phyloP scores from a whole-genome alignment of 768 basidiomycete species.

The Kwoniella pini region DNA sequence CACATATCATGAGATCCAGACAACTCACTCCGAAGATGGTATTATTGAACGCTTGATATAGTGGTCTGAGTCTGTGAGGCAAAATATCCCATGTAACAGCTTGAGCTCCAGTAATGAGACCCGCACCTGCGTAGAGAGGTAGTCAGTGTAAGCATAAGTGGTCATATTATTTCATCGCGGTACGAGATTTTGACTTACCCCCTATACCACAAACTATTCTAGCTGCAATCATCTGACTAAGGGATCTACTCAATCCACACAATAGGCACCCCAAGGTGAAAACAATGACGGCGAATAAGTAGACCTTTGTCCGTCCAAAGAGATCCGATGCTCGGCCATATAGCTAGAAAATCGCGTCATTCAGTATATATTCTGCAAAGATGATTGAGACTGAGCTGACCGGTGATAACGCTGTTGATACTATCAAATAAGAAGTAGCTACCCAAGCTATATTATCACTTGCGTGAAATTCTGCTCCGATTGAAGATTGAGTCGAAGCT shows the following conservation, averaged over 20 bases:
- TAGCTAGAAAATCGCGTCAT: background rate
- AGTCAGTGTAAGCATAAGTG: background rate
- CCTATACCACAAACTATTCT: constrained; percentile 26
- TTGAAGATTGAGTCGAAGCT: constrained; percentile 27
- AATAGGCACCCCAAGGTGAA: constrained; percentile 26
- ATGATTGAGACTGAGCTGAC: constrained; percentile 5
- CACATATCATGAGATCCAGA: too few relatives aligned
- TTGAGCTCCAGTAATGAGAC: constrained; percentile 27
- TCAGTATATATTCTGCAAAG: background rate
- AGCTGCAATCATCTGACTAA: constrained; percentile 26
- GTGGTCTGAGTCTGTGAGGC: constrained; percentile 15
- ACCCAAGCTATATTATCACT: constrained; percentile 28
- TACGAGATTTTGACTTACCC: constrained; percentile 18
- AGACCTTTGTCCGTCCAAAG: constrained; percentile 22
- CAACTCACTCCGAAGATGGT: constrained; percentile 25
- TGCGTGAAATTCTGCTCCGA: constrained; percentile 24
- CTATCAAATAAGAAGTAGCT: constrained; percentile 27
- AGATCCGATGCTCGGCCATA: constrained; percentile 28
- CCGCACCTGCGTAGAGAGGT: constrained; percentile 9
- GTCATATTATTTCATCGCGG: too few relatives aligned
- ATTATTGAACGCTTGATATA: constrained; percentile 32
- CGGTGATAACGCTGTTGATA: constrained; percentile 26
- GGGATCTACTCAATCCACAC: constrained; percentile 22
- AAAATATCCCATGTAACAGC: constrained; percentile 29
- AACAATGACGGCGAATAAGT: constrained; percentile 21